Evolutionary conservation across 73 alveolate genomes (phyloP).

Genomic region (Paramecium caudatum): DNA sequence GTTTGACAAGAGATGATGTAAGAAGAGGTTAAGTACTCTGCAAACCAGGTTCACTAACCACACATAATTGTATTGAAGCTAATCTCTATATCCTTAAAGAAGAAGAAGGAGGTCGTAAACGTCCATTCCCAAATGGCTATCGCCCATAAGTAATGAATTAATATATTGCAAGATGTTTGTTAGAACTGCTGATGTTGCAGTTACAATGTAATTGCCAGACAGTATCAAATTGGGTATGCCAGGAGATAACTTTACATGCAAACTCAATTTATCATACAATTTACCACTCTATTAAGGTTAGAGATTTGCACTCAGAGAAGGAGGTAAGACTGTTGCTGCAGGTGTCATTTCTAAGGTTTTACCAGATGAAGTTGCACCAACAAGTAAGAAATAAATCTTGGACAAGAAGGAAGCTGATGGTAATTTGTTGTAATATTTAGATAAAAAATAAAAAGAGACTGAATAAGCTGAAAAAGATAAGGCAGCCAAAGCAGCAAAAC

Average conservation of each 20-base stretch:
- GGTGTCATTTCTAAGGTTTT: conserved; percentile 86
- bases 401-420: conserved; percentile 71
- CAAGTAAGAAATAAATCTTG: conserved; percentile 58
- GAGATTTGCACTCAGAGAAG: conserved; percentile 97
- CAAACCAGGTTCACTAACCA: conserved; percentile 83
- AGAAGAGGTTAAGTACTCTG: conserved; percentile 82
- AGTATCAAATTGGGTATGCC: conserved; percentile 92
- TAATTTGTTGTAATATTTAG: not conserved
- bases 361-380: conserved; percentile 79
- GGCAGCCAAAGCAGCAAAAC: conserved; percentile 63
- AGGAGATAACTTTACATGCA: conserved; percentile 89
- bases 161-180: conserved; percentile 75
- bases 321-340: conserved; percentile 92
- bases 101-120: conserved; percentile 97
- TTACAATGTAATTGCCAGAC: conserved; percentile 81
- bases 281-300: conserved; percentile 83
- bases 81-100: conserved; percentile 91
- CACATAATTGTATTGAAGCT: conserved; percentile 84
- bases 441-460: not conserved
- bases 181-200: conserved; percentile 94
- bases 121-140: conserved; percentile 96
- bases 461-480: conserved; percentile 8
- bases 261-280: conserved; percentile 85
- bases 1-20: conserved; percentile 84
- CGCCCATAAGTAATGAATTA: conserved; percentile 82